Conservation (phyloP, 169 alveolate species). For the Cryptosporidium tyzzeri region DNA sequence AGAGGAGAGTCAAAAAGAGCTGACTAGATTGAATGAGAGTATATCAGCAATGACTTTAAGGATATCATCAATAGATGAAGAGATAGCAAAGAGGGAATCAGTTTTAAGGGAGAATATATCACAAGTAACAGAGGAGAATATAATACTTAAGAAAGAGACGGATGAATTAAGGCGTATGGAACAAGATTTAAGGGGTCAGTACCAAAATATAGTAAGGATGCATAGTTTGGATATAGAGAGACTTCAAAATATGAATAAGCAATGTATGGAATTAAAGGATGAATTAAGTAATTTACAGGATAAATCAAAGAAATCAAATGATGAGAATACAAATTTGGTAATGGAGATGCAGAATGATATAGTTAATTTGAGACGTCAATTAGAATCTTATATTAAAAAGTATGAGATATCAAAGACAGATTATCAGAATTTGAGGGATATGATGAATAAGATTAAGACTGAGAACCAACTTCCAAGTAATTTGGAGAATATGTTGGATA, state of each 20-base stretch:
- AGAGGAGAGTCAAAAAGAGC: conserved; percentile 34
- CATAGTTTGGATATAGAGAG: conserved; percentile 68
- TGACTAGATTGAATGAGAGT: conserved; percentile 27
- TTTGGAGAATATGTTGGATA: not conserved
- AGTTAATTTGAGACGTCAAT: conserved; percentile 38
- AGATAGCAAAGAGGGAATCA: conserved; percentile 32
- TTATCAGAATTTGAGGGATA: conserved; percentile 6
- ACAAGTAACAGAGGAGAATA: conserved; percentile 8
- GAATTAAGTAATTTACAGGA: not conserved
- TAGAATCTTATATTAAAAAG: conserved; percentile 32
- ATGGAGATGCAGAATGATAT: conserved; percentile 67
- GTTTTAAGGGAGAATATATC: conserved; percentile 25
- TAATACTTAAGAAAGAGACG: conserved; percentile 17
- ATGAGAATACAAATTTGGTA: conserved; percentile 33
- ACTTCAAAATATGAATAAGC: conserved; percentile 51
- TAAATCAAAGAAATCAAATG: conserved; percentile 38
- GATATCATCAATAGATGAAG: conserved; percentile 68
- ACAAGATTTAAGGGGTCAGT: conserved; percentile 59
- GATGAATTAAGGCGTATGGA: conserved; percentile 42
- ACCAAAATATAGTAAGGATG: conserved; percentile 68
- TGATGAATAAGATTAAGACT: conserved; percentile 31
- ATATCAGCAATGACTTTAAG: conserved; percentile 44
- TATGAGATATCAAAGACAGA: conserved; percentile 37
- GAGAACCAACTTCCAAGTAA: conserved; percentile 5
- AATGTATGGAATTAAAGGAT: conserved; percentile 32